Evolutionary conservation across 129 eudicot species (phyloP), one percentile per base, ranked within the genome.

Genomic region (Pseudognaphalium luteoalbum): DNA sequence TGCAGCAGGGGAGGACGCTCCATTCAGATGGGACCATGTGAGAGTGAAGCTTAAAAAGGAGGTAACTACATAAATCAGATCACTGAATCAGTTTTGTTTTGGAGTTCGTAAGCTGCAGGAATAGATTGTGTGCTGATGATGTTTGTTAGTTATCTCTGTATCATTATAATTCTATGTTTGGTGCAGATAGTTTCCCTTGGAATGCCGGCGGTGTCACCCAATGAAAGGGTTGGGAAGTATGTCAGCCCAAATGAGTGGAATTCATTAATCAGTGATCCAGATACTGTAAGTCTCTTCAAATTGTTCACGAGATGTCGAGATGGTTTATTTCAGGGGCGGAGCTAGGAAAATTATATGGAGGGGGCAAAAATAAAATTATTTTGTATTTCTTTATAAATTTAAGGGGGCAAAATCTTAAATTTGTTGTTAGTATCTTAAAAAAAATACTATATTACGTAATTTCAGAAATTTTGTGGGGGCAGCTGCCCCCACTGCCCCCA

Each of bases 11-110:
- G 98, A 94, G 83, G 97, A 94, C 84, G 97, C 92, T 8, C 98
- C 98, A 28, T 94, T 94, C 76, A 78, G 98, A 76, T 94, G 98
- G 98, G 96, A 94, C 58, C 98, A 94, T 81, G 98, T 94, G 85
- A 89, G 98, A 75, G 96, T 94, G 50, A 91, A 94, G 80, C 90
- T 94, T 57, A 94, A 94, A 78, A 91, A 87, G 63, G 97, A 94
- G 97, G 98, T 89, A 64, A 1, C n/a, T 75, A 75, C 68, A 14
- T 65, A n/a, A 50, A 65, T 34, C 37, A 56, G 42, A 28, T 30
- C 65, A 67, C 56, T 35, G 25, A 56, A 35, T 68, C 15, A 39
- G 65, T 47, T 47, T 15, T 44, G n/a, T 44, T 63, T 22, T 20
- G 25, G 4, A 41, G 68, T 33, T 5, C 20, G 17, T 25, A 58